Evolutionary conservation across 306 rosid species (phyloP), one percentile per base, ranked within the genome.

Genomic region (Ormosia emarginata): DNA sequence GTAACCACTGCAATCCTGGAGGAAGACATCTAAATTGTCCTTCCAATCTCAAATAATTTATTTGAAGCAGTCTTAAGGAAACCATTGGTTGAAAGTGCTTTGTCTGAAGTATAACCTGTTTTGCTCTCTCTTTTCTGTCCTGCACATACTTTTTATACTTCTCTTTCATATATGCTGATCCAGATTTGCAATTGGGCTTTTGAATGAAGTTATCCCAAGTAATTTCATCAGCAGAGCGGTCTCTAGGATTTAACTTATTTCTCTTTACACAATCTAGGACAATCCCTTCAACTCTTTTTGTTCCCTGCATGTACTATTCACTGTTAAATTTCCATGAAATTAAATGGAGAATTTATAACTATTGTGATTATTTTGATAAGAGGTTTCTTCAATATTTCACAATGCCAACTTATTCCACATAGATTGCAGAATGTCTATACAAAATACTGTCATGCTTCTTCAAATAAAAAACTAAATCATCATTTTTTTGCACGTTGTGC

Each of bases 41-140:
- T 81, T 75, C 85, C 78, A 91, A 71, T 62, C 70, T 66, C 39
- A 64, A 65, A 75, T 86, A 15, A 68, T 91, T 87, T 36, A 89
- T 86, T 69, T 89, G 93, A 59, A 91, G 95, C 72, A 86, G 78
- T 72, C 89, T 84, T 46, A 91, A 81, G 3, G 67, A 73, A 73
- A 57, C 81, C 92, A 91, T 84, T 74, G 79, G 50, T 71, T 79
- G 47, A 37, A 89, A 73, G 67, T 79, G 15, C 74, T 75, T 71
- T 2, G 93, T 15, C 6, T 9, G 39, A 71, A 89, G 73, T 18
- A 3, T 4, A 14, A 81, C 50, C 80, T 78, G 15, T 32, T 43
- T 75, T 52, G 68, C 46, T 77, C 52, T 84, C 85, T 87, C 86
- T 62, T 34, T 81, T 79, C 77, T 75, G 15, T 67, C 71, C 11